phyloP scores from a whole-genome alignment of 257 asterid species.

The Penstemon davidsonii region DNA sequence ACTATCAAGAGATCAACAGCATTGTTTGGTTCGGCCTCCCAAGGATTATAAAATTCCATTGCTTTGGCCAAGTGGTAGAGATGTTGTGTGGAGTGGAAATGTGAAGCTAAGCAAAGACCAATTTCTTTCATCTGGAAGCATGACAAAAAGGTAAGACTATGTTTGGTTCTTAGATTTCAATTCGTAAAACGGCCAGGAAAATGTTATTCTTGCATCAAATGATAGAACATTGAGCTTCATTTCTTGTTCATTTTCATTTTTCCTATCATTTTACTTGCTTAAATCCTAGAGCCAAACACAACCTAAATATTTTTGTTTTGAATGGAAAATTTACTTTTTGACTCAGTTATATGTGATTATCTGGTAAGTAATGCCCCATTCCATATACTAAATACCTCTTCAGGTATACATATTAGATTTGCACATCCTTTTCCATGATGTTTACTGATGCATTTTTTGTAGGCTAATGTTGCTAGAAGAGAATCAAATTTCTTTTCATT shows the following conservation, averaged over 20 bases:
- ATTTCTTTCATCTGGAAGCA: slow-evolving; percentile 97
- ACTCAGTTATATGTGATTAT: slow-evolving; percentile 13
- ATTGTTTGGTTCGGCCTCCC: slow-evolving; percentile 90
- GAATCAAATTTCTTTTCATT: slow-evolving; percentile 92
- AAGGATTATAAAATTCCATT: slow-evolving; percentile 90
- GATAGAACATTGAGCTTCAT: too few species aligned
- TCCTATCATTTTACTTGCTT: too few species aligned
- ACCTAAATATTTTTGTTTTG: slow-evolving; percentile 20
- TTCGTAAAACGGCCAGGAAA: too few species aligned
- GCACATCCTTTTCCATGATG: background rate
- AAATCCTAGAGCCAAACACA: too few species aligned
- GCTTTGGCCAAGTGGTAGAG: slow-evolving; percentile 94
- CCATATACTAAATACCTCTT: slow-evolving; percentile 11
- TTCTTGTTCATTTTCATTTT: too few species aligned
- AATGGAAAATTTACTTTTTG: slow-evolving; percentile 7
- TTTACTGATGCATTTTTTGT: slow-evolving; percentile 32
- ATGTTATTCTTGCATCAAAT: too few species aligned
- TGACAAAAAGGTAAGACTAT: slow-evolving; percentile 78
- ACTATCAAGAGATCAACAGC: slow-evolving; percentile 47
- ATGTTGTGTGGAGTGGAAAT: slow-evolving; percentile 89
- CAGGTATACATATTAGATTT: background rate
- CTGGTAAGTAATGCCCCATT: background rate
- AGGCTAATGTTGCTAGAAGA: slow-evolving; percentile 98
- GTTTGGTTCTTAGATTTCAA: too few species aligned
- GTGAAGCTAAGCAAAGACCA: slow-evolving; percentile 93